Conservation (phyloP, 108 stramenopile genomes). For the Fragilariopsis cylindrus region DNA sequence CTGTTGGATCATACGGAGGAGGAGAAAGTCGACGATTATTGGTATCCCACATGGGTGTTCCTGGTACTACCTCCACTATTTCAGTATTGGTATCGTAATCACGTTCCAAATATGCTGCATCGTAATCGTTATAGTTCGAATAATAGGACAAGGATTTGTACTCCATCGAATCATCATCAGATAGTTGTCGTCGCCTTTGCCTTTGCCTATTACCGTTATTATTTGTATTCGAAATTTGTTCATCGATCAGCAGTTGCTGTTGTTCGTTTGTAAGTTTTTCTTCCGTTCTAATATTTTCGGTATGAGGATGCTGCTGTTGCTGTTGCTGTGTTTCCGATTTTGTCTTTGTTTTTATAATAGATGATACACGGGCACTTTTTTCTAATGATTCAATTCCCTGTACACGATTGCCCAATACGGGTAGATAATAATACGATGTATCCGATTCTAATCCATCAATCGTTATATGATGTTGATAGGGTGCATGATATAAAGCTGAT, state of each 20-base stretch:
- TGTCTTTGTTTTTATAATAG: not conserved
- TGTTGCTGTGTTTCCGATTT: not conserved
- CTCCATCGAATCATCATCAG: not conserved
- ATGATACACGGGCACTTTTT: conserved; percentile 6
- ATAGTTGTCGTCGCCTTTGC: conserved; percentile 3
- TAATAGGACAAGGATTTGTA: not conserved
- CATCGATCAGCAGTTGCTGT: not conserved
- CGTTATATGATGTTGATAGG: conserved; percentile 61
- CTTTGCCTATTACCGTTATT: not conserved
- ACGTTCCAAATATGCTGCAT: not conserved
- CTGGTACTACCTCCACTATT: not conserved
- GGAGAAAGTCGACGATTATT: conserved; percentile 21
- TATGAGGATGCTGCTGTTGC: not conserved
- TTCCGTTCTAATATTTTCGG: conserved; percentile 17
- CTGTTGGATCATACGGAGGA: conserved; percentile 37
- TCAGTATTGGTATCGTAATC: conserved; percentile 5
- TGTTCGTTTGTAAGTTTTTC: conserved; percentile 19
- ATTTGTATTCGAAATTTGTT: no score
- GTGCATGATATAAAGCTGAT: conserved; percentile 31
- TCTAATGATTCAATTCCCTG: conserved; percentile 24
- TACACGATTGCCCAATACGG: conserved; percentile 30
- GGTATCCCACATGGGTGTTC: not conserved
- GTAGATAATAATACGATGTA: conserved; percentile 66
- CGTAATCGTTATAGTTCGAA: not conserved
- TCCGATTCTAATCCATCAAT: conserved; percentile 55